phyloP scores from a whole-genome alignment of 495 filamentous ascomycete genomes.

The Penicillium crystallinum region DNA sequence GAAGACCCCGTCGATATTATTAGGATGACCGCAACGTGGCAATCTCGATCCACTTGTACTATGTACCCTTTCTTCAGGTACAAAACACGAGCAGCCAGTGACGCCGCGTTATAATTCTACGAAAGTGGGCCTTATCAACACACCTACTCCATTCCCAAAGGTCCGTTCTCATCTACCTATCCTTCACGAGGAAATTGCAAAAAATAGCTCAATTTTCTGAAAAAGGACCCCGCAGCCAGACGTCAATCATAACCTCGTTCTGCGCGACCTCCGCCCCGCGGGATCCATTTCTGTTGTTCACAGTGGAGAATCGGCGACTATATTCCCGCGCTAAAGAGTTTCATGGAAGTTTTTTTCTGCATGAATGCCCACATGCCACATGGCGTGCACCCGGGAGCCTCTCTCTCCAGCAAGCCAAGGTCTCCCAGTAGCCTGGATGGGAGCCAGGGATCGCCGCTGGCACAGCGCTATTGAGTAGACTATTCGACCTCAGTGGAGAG shows the following conservation, averaged over 20 bases:
- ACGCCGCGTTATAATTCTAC: neutral
- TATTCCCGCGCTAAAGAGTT: conserved; percentile 8
- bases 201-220: neutral
- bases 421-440: neutral
- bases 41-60: neutral
- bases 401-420: neutral
- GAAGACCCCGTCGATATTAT: neutral
- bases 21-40: neutral
- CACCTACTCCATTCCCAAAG: neutral
- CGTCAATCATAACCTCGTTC: neutral
- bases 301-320: conserved; percentile 9
- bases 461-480: conserved; percentile 18
- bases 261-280: neutral
- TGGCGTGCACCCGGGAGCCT: neutral
- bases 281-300: neutral
- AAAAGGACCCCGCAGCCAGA: neutral
- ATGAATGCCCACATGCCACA: conserved; percentile 6
- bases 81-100: neutral
- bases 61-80: neutral
- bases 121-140: neutral
- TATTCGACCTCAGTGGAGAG: conserved; percentile 13
- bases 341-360: conserved; percentile 5
- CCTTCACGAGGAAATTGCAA: neutral
- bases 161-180: neutral
- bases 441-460: conserved; percentile 8